Conservation (phyloP, 225 moss, liverwort and hornwort species). For the Neckera pumila region DNA sequence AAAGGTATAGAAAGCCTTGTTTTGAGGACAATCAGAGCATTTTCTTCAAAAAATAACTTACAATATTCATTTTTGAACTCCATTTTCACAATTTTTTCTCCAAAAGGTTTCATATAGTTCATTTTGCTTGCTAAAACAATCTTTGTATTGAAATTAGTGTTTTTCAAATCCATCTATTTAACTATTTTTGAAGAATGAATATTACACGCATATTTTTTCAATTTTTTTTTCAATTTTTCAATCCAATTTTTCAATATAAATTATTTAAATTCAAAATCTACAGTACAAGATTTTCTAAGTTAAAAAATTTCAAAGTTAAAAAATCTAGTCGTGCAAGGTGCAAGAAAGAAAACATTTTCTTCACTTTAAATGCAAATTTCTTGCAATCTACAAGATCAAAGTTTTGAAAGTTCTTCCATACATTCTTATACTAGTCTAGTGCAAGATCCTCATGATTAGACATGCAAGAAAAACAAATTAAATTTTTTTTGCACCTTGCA, state of each 20-base stretch:
- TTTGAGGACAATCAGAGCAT: not conserved
- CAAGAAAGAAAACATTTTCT: not conserved
- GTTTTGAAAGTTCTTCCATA: not conserved
- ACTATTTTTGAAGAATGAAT: not conserved
- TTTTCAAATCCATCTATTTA: not conserved
- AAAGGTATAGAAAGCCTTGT: not conserved
- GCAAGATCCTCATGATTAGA: not conserved
- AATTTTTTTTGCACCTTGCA: not conserved
- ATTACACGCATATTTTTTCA: not conserved
- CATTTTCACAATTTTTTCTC: not conserved
- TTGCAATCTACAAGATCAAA: not conserved
- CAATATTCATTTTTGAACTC: not conserved
- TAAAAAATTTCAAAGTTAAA: not conserved
- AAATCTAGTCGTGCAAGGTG: not conserved
- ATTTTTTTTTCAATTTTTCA: not conserved
- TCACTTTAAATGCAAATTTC: not conserved
- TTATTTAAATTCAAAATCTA: not conserved
- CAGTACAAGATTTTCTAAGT: not conserved
- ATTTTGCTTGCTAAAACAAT: rapidly evolving
- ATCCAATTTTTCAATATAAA: not conserved
- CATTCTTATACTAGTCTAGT: not conserved
- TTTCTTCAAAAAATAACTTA: not conserved
- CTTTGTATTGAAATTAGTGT: rapidly evolving
- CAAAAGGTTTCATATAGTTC: not conserved
- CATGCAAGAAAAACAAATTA: not conserved